Evolutionary conservation across 495 filamentous ascomycete species (phyloP).

Genomic region (Cudoniella acicularis): DNA sequence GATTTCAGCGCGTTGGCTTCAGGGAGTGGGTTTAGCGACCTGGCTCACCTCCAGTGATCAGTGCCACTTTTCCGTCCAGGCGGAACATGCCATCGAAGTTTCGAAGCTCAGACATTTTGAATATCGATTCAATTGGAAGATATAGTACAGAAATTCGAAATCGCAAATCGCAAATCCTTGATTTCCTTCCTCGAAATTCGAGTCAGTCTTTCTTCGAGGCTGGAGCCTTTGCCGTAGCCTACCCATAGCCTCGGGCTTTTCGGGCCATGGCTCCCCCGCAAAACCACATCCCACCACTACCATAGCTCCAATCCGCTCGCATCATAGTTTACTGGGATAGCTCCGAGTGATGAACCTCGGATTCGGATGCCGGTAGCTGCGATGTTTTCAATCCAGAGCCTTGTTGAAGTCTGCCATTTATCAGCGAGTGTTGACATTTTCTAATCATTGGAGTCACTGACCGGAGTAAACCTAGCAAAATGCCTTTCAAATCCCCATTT

Average conservation of each 20-base stretch:
- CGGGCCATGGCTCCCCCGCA: background rate
- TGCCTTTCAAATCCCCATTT: constrained; percentile 31
- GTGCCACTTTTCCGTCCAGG: constrained; percentile 39
- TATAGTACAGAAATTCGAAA: background rate
- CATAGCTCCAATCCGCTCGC: background rate
- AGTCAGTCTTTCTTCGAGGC: background rate
- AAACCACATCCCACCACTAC: background rate
- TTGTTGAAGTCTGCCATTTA: background rate
- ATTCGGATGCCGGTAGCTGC: background rate
- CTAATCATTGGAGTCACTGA: background rate
- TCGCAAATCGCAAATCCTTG: background rate
- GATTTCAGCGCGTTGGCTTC: background rate
- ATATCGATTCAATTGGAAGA: background rate
- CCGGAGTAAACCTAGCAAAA: constrained; percentile 16
- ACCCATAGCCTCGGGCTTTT: background rate
- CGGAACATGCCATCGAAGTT: constrained; percentile 34
- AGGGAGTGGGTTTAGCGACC: background rate
- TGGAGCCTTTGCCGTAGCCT: background rate
- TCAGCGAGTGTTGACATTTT: background rate
- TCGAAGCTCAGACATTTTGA: constrained; percentile 20
- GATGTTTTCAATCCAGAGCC: background rate
- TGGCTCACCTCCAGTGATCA: constrained; percentile 34
- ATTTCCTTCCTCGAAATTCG: background rate
- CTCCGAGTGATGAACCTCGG: background rate
- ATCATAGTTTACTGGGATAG: background rate